Evolutionary conservation across 495 filamentous ascomycete species (phyloP).

Genomic region (Baudoinia panamericana): DNA sequence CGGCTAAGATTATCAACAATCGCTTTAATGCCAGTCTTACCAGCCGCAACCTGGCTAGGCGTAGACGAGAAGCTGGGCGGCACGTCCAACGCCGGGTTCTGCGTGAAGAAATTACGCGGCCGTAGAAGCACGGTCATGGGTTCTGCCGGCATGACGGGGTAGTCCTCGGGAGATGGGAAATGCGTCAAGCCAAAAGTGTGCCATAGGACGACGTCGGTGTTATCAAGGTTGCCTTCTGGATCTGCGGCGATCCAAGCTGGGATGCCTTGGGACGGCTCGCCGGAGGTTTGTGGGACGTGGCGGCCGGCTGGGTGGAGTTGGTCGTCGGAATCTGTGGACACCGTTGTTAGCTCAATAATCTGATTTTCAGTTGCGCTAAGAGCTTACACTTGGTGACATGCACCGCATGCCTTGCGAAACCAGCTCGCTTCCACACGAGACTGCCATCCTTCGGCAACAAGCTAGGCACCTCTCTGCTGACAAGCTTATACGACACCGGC

Average conservation of each 20-base stretch:
- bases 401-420: constrained; percentile 81
- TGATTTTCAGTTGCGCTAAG: neutral
- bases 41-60: constrained; percentile 46
- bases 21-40: constrained; percentile 25
- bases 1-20: constrained; percentile 22
- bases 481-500: constrained; percentile 81
- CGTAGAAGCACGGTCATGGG: constrained; percentile 73
- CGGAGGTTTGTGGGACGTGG: constrained; percentile 86
- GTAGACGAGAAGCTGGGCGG: constrained; percentile 70
- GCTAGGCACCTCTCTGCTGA: constrained; percentile 67
- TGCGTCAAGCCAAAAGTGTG: constrained; percentile 92
- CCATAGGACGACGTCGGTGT: constrained; percentile 87
- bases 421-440: constrained; percentile 86
- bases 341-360: constrained; percentile 2
- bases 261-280: constrained; percentile 65
- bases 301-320: constrained; percentile 86
- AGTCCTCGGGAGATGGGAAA: constrained; percentile 87
- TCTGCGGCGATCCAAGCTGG: constrained; percentile 73
- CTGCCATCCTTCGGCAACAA: constrained; percentile 75
- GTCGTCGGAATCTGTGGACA: constrained; percentile 54
- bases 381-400: constrained; percentile 80
- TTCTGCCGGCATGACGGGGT: constrained; percentile 88
- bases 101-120: constrained; percentile 76
- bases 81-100: constrained; percentile 80
- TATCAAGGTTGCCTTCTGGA: constrained; percentile 57